Percentiles rank a stretch among this genome's conserved stretches.
Evolutionary conservation across 345 rosid species (phyloP).

Genomic region (Fremontodendron californicum): DNA sequence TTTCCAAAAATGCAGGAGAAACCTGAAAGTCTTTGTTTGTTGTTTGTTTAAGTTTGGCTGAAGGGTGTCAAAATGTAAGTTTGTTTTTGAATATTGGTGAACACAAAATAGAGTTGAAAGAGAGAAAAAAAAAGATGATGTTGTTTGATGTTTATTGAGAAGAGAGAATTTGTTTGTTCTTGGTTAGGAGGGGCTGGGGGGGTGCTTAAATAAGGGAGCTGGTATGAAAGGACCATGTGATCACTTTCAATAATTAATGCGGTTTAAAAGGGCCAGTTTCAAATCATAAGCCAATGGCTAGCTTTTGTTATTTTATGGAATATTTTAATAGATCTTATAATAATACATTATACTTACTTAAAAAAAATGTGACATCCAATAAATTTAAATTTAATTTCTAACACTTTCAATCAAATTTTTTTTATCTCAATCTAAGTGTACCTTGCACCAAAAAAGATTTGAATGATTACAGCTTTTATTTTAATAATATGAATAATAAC

Average conservation of each 20-base stretch:
- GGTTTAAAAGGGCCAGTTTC: conserved; percentile 12
- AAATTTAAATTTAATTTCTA: too few relatives aligned
- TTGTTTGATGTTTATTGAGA: background rate
- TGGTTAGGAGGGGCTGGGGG: conserved; percentile 10
- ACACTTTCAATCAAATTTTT: background rate
- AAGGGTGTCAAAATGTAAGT: background rate
- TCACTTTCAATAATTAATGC: conserved; percentile 8
- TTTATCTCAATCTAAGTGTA: too few relatives aligned
- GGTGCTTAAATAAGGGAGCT: conserved; percentile 31
- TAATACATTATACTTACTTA: conserved; percentile 5
- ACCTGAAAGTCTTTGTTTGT: background rate
- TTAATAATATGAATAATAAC: background rate
- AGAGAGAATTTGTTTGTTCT: background rate
- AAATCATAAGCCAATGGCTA: conserved; percentile 12
- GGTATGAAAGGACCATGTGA: conserved; percentile 10
- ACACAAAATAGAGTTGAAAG: background rate
- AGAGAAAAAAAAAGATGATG: background rate
- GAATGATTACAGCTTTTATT: background rate
- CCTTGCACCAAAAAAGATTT: too few relatives aligned
- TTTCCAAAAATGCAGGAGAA: too few relatives aligned
- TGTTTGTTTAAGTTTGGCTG: background rate
- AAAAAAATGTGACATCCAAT: too few relatives aligned
- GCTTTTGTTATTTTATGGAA: background rate
- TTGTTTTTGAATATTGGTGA: background rate
- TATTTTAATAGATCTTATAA: conserved; percentile 17